phyloP scores from a whole-genome alignment of 1,284 basidiomycete species.

The Vanrija sp. region DNA sequence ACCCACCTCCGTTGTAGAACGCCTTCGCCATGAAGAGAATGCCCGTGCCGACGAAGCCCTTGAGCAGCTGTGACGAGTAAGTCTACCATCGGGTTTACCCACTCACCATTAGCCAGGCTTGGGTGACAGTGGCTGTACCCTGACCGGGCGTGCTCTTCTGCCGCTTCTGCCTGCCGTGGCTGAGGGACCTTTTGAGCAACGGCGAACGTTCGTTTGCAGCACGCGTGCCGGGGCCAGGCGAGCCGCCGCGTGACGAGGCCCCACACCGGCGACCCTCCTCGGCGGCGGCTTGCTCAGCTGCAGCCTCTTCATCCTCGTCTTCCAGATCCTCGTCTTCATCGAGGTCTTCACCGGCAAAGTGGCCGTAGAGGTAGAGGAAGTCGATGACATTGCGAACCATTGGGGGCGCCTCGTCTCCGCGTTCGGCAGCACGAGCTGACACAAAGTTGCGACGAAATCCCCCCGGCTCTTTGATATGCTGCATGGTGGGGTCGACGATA shows the following conservation, averaged over 20 bases:
- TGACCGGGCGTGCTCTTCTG: constrained; percentile 56
- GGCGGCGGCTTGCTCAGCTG: constrained; percentile 21
- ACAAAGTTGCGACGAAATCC: constrained; percentile 89
- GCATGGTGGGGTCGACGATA: constrained; percentile 63
- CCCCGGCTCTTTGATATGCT: constrained; percentile 88
- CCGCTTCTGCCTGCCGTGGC: constrained; percentile 55
- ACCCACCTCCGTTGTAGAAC: constrained; percentile 81
- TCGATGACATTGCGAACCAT: constrained; percentile 84
- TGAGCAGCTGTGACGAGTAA: constrained; percentile 62
- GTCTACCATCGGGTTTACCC: neutral
- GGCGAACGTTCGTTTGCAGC: constrained; percentile 11
- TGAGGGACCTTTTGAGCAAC: constrained; percentile 15
- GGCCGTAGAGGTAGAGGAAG: constrained; percentile 86
- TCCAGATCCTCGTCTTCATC: constrained; percentile 73
- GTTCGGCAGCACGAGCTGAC: constrained; percentile 63
- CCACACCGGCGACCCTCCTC: constrained; percentile 5
- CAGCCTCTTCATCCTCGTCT: constrained; percentile 54
- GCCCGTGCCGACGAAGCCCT: constrained; percentile 95
- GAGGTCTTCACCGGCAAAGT: constrained; percentile 92
- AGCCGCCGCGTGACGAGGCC: neutral
- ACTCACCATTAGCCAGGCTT: constrained; percentile 83
- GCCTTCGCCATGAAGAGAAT: constrained; percentile 94
- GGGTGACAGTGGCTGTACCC: constrained; percentile 80
- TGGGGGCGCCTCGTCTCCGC: constrained; percentile 60
- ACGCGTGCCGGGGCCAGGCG: neutral